Percentiles rank a stretch among this genome's conserved stretches.
Evolutionary conservation across 2,329 filamentous ascomycete species (phyloP).

Genomic region (Arthroderma uncinatum): DNA sequence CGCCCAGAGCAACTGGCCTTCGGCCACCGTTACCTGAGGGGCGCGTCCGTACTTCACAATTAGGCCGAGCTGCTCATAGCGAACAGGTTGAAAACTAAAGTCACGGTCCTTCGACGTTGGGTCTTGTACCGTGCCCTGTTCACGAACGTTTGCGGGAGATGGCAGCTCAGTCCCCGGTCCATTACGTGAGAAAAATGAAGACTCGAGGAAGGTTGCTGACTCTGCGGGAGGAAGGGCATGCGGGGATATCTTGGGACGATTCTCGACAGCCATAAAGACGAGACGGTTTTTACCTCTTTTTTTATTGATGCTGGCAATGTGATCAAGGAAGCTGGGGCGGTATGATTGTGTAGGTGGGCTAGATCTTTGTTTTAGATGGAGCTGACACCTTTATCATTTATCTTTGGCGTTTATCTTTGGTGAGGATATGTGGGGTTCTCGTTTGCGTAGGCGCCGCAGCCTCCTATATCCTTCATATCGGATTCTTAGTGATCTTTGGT

Average conservation of each 20-base stretch:
- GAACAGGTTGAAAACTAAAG: slow-evolving; percentile 10
- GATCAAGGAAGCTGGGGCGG: background rate
- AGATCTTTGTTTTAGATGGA: background rate
- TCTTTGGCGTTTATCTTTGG: background rate
- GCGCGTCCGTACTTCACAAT: slow-evolving; percentile 19
- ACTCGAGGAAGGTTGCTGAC: slow-evolving; percentile 5
- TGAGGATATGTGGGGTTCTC: too few species aligned
- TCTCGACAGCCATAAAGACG: background rate
- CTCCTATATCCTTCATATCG: too few species aligned
- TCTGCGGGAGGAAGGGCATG: background rate
- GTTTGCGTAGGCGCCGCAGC: too few species aligned
- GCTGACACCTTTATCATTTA: background rate
- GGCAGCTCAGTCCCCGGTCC: background rate
- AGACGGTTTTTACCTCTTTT: too few species aligned
- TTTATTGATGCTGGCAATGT: too few species aligned
- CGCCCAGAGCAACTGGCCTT: slow-evolving; percentile 19
- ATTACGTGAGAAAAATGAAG: slow-evolving; percentile 4
- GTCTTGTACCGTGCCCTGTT: background rate
- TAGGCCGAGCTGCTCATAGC: slow-evolving; percentile 14
- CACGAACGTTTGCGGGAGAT: slow-evolving; percentile 5
- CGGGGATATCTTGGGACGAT: background rate
- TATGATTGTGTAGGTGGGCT: background rate
- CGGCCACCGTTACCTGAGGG: slow-evolving; percentile 13
- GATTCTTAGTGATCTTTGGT: too few species aligned
- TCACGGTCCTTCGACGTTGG: background rate